Conservation (phyloP, 495 filamentous ascomycete genomes). For the Pyrenula massariospora region DNA sequence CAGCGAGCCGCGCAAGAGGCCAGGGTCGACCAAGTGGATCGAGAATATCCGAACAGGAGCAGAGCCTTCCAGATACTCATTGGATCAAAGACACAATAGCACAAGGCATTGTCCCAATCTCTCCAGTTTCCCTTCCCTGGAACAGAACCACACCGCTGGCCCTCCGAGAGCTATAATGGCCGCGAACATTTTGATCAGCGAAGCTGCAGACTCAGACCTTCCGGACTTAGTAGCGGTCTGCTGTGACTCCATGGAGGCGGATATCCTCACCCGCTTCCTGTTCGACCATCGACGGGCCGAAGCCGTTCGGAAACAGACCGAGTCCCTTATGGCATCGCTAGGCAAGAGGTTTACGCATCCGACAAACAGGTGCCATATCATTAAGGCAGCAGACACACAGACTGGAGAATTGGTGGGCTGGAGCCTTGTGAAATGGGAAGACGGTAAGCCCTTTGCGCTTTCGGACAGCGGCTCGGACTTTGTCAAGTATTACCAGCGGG, state of each 20-base stretch:
- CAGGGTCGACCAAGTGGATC: background rate
- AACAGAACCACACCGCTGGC: background rate
- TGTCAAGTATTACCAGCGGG: background rate
- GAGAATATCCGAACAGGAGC: background rate
- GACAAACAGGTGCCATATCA: background rate
- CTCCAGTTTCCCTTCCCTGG: background rate
- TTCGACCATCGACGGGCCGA: background rate
- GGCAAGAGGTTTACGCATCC: background rate
- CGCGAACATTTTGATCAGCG: background rate
- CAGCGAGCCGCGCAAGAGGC: background rate
- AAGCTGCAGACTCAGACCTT: background rate
- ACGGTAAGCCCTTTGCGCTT: background rate
- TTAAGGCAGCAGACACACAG: background rate
- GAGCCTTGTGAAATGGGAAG: background rate
- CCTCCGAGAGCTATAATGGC: background rate
- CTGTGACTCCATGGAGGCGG: background rate
- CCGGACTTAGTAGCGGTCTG: background rate
- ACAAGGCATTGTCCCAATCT: background rate
- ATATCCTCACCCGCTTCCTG: background rate
- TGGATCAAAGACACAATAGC: background rate
- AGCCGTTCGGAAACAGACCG: background rate
- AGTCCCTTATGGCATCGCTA: background rate
- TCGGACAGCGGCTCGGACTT: background rate
- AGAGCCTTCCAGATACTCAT: background rate
- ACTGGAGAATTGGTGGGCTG: background rate